Evolutionary conservation across 2,329 filamentous ascomycete genomes (phyloP).

Genomic region (Pseudogymnoascus sp.): DNA sequence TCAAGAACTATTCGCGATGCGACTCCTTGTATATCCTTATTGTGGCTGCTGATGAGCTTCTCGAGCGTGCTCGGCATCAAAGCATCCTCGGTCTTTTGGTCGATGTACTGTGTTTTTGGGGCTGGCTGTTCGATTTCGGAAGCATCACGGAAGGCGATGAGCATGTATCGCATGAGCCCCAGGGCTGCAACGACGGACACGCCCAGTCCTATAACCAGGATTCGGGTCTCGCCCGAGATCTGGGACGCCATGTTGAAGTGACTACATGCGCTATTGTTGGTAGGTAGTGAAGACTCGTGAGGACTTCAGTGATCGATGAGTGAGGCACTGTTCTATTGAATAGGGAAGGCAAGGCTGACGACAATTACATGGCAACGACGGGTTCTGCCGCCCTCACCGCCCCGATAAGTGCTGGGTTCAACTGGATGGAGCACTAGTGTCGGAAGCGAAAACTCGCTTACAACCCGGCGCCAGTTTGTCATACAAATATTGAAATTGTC

Average conservation of each 20-base stretch:
- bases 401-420: not conserved
- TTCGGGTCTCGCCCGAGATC: slow-evolving; percentile 20
- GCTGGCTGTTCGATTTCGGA: slow-evolving; percentile 59
- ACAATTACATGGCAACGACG: not conserved
- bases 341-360: not conserved
- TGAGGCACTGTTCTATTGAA: not conserved
- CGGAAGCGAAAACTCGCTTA: not conserved
- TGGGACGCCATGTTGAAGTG: not conserved
- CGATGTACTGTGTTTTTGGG: slow-evolving; percentile 65
- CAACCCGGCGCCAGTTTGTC: not conserved
- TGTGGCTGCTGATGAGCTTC: slow-evolving; percentile 63
- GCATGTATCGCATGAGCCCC: slow-evolving; percentile 48
- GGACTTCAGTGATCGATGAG: not conserved
- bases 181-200: slow-evolving; percentile 53
- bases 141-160: slow-evolving; percentile 54
- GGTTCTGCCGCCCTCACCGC: not conserved
- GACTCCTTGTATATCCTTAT: slow-evolving; percentile 64
- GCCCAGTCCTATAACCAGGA: slow-evolving; percentile 24
- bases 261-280: slow-evolving; percentile 3
- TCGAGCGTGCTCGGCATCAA: slow-evolving; percentile 59
- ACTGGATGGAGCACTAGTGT: not conserved
- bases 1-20: slow-evolving; percentile 53
- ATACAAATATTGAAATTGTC: slow-evolving; percentile 5
- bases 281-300: not conserved
- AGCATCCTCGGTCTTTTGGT: slow-evolving; percentile 67